Base-by-base conservation (phyloP, 2,329 filamentous ascomycete species). In the Alternaria solani region DNA sequence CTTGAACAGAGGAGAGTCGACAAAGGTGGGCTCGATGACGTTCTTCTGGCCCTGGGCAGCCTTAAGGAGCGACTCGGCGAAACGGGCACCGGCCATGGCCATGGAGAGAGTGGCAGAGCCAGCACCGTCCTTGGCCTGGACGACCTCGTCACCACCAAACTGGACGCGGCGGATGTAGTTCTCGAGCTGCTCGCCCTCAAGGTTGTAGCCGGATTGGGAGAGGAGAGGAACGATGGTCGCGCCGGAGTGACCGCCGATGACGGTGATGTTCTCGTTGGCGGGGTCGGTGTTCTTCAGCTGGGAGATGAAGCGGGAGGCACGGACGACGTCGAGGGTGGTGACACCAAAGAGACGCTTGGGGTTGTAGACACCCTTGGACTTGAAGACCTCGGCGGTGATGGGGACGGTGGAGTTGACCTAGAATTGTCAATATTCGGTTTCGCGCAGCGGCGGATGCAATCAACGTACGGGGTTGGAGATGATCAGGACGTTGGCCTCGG, bases 291-390 rank as follows among this genome's bases (percentile, higher is more conserved):
- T 84, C 89, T 96, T 94, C 84, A 96, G 83, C 88, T 97, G 89
- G 76, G 91, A 93, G 84, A 98, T 95, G 89, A 99, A 99, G 85
- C 94, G 93, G 79, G 90, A 94, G 78, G 95, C 94, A 80, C 95
- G 95, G 83, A 99, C 95, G 69, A 98, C 94, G 78, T 99, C 95
- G 78, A 99, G 93, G 78, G 95, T 98, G 84, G 95, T 99, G 80
- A 99, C 95, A 87, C 95, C 95, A 85, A 99, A 99, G 75, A 99
- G 92, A 79, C 92, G 92, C 90, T 96, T 96, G 82, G 95, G 94
- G 89, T 99, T 94, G 90, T 97, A 99, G 85, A 98, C 94, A 73
- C 93, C 93, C 75, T 85, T 87, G 81, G 88, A 84, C 91, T 98
- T 98, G 92, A 94, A 96, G 80, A 98, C 89, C 88, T 98, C 95